These are phyloP conservation scores for Stygiomarasmius scandens DNA, from an alignment of 1,284 basidiomycete species.

Conservation along the genomic window DNA sequence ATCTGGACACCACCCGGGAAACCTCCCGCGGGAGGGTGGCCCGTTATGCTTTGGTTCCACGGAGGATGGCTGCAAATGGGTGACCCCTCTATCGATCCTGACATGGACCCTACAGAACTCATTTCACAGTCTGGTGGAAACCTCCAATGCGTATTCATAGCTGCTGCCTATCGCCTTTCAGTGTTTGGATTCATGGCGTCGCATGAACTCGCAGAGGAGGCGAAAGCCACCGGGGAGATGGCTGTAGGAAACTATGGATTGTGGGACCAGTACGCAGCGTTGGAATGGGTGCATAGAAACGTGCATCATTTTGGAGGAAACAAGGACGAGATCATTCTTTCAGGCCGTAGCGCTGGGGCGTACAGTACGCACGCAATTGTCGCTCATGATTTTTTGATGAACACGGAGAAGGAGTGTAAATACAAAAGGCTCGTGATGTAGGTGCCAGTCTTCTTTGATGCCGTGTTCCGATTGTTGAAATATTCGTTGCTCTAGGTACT, in stretches of 20 bases:
- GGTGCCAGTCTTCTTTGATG: not conserved
- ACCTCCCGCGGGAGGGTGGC: constrained; percentile 18
- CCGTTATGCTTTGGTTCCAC: constrained; percentile 20
- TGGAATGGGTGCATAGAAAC: constrained; percentile 14
- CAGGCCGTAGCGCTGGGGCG: constrained; percentile 17
- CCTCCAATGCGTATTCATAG: constrained; percentile 17
- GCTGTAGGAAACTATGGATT: constrained; percentile 17
- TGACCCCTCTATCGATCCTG: constrained; percentile 15
- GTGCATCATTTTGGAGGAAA: constrained; percentile 17
- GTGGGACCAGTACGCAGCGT: constrained; percentile 16
- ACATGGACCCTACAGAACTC: constrained; percentile 18
- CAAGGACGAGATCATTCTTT: constrained; percentile 12
- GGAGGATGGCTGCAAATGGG: constrained; percentile 19
- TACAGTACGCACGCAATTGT: constrained; percentile 17
- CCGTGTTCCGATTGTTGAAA: too few species aligned
- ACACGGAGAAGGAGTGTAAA: constrained; percentile 3
- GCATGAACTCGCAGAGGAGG: constrained; percentile 17
- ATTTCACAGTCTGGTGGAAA: constrained; percentile 12
- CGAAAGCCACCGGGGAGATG: constrained; percentile 7
- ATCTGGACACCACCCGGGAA: constrained; percentile 15
- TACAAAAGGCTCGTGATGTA: constrained; percentile 17
- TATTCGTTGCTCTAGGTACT: too few species aligned
- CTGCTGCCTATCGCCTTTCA: constrained; percentile 15
- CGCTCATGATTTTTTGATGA: constrained; percentile 15
- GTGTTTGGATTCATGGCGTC: constrained; percentile 18